phyloP scores from a whole-genome alignment of 352 stramenopile species.

The Phytopythium chamaehyphon region DNA sequence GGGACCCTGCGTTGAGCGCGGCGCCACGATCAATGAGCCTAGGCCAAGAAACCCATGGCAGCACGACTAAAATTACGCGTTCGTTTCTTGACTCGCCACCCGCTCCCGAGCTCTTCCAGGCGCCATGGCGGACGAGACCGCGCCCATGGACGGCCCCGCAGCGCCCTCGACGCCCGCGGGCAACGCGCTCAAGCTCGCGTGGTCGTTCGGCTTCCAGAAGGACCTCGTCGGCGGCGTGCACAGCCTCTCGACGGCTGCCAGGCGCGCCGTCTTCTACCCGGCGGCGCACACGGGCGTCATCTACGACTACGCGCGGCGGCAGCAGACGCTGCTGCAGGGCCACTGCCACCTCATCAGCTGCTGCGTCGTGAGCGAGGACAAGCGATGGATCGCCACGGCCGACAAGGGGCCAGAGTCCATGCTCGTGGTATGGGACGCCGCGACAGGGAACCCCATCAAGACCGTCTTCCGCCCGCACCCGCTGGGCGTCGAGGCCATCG shows the following conservation, averaged over 20 bases:
- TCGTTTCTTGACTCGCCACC: too few relatives aligned
- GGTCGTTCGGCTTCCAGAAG: constrained; percentile 92
- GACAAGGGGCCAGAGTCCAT: constrained; percentile 86
- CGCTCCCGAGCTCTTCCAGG: too few relatives aligned
- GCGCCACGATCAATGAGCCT: too few relatives aligned
- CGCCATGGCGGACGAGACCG: neutral
- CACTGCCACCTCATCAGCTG: constrained; percentile 91
- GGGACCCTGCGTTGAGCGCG: too few relatives aligned
- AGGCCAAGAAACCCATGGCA: too few relatives aligned
- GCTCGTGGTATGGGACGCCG: constrained; percentile 90
- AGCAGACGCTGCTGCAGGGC: constrained; percentile 86
- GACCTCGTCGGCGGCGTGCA: constrained; percentile 85
- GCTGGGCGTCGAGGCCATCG: constrained; percentile 76
- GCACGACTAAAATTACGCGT: too few relatives aligned
- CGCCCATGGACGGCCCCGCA: neutral
- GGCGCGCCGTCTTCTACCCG: constrained; percentile 88
- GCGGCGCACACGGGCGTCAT: constrained; percentile 90
- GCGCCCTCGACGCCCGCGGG: constrained; percentile 2
- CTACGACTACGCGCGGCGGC: constrained; percentile 88
- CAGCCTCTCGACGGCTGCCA: constrained; percentile 63
- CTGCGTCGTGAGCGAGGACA: constrained; percentile 88
- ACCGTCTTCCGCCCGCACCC: constrained; percentile 87
- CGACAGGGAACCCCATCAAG: constrained; percentile 84
- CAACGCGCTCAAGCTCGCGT: constrained; percentile 70
- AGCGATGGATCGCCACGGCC: constrained; percentile 91